phyloP scores from a whole-genome alignment of 768 basidiomycete species.

The Phlebiopsis flavidoalba region DNA sequence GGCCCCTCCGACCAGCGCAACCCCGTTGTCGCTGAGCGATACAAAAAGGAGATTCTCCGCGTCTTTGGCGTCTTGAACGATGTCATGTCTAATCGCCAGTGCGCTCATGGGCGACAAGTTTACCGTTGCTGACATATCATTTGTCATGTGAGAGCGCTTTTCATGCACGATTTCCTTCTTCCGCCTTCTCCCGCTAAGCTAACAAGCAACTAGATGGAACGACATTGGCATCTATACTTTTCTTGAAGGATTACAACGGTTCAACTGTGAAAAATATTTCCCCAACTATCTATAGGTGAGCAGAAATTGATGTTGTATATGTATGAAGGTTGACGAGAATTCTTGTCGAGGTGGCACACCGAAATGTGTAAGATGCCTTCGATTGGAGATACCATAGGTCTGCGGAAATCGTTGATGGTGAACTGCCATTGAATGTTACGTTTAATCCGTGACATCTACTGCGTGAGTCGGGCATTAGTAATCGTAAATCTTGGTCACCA shows the following conservation, averaged over 20 bases:
- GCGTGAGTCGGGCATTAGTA: no score
- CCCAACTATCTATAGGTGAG: background rate
- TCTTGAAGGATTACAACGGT: constrained; percentile 1
- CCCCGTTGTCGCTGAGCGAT: constrained; percentile 14
- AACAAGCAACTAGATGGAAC: constrained; percentile 3
- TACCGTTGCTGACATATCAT: constrained; percentile 16
- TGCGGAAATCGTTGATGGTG: background rate
- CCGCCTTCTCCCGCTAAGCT: background rate
- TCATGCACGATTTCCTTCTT: no score
- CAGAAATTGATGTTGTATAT: background rate
- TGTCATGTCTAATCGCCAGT: constrained; percentile 15
- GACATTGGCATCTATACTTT: background rate
- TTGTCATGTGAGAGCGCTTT: constrained; percentile 4
- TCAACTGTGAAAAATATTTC: constrained; percentile 3
- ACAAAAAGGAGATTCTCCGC: constrained; percentile 17
- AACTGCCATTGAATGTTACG: background rate
- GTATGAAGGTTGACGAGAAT: background rate
- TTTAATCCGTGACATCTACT: no score
- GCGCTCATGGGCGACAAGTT: constrained; percentile 12
- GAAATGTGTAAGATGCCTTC: background rate
- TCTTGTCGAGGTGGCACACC: constrained; percentile 3
- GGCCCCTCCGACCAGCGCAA: constrained; percentile 11
- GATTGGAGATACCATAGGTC: background rate
- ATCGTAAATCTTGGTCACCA: no score
- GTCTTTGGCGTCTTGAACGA: constrained; percentile 18